Evolutionary conservation across 148 eudicot genomes (phyloP).

Genomic region (Vaccinium vitisidaea): DNA sequence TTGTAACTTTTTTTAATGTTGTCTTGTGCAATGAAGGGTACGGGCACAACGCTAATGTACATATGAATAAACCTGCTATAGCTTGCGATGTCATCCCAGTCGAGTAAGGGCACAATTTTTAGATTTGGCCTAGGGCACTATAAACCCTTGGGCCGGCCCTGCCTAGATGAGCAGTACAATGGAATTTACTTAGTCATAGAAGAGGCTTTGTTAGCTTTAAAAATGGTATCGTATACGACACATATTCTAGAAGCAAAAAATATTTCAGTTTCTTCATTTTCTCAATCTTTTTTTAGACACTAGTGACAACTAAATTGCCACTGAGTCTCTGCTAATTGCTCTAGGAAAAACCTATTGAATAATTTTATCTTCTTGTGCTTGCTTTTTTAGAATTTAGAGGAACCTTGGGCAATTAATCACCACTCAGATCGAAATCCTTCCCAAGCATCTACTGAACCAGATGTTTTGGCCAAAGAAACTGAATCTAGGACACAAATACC

Average conservation of each 20-base stretch:
- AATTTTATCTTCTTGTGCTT: background rate
- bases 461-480: background rate
- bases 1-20: no score
- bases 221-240: no score
- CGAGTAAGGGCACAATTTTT: no score
- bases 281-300: background rate
- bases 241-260: background rate
- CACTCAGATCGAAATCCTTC: background rate
- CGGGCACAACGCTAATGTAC: no score
- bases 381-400: background rate
- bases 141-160: no score
- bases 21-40: no score
- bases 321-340: background rate
- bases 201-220: no score
- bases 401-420: background rate
- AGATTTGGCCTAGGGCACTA: no score
- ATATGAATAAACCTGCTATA: no score
- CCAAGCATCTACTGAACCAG: background rate
- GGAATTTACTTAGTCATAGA: background rate
- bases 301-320: background rate
- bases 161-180: background rate
- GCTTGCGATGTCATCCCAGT: no score
- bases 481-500: background rate
- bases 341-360: no score
- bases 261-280: background rate